Evolutionary conservation across 495 filamentous ascomycete genomes (phyloP), one percentile per base, ranked within the genome.

Genomic region (Bacidia rubella): DNA sequence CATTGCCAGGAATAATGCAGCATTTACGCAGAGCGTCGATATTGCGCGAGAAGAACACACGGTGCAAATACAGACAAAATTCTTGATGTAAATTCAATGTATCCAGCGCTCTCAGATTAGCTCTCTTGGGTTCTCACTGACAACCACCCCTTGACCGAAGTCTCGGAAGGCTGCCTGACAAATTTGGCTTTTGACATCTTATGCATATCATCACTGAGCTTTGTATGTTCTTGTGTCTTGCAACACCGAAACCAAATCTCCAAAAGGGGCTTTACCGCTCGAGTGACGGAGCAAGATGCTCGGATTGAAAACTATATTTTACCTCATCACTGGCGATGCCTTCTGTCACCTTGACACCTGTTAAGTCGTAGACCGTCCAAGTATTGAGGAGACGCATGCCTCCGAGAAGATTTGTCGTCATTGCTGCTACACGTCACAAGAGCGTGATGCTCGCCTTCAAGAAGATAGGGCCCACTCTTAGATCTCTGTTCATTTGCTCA

Each of bases 51-150:
- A n/a, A n/a, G n/a, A n/a, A n/a, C n/a, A n/a, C n/a, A n/a, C n/a
- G n/a, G n/a, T n/a, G n/a, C n/a, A n/a, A n/a, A n/a, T n/a, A n/a
- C n/a, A n/a, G n/a, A n/a, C n/a, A n/a, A n/a, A n/a, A n/a, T n/a
- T n/a, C n/a, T n/a, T n/a, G n/a, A n/a, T n/a, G n/a, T n/a, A n/a
- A n/a, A n/a, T n/a, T n/a, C n/a, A n/a, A n/a, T n/a, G n/a, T n/a
- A n/a, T n/a, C n/a, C n/a, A n/a, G 29, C 7, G 66, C 69, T 69
- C 73, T 76, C 72, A 71, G 73, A 76, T 75, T 75, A 75, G 73
- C 73, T 76, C 73, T 76, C 73, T 46, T n/a, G 63, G 57, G 72
- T 76, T 74, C 66, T 70, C 73, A 76, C 63, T 41, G 70, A 64
- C 67, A 68, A 73, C 73, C 73, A 66, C 59, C 55, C 63, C 52